A percentile compares a stretch with the other conserved stretches of the same genome.
Evolutionary conservation across 1,284 basidiomycete genomes (phyloP).

Genomic region (Trichosporon faecale): DNA sequence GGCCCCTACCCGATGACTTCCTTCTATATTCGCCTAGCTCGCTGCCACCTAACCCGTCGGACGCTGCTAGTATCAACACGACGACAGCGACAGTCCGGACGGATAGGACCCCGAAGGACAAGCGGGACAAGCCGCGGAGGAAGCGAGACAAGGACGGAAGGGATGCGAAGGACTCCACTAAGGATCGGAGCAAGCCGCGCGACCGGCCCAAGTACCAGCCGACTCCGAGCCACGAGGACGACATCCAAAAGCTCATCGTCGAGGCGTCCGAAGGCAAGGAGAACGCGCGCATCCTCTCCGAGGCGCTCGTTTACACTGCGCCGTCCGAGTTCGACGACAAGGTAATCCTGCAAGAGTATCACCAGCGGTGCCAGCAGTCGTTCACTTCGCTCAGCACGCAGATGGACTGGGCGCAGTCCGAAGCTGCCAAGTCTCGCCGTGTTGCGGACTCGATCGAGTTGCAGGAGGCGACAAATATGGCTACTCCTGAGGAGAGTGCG

Average conservation of each 20-base stretch:
- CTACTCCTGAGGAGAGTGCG: conserved; percentile 38
- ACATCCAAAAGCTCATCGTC: conserved; percentile 7
- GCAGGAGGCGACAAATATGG: conserved; percentile 2
- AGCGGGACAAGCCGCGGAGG: neutral
- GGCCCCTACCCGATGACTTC: conserved; percentile 38
- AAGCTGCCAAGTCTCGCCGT: conserved; percentile 46
- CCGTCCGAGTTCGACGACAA: neutral
- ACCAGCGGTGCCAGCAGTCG: neutral
- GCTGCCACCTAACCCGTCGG: conserved; percentile 12
- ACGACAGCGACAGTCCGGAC: neutral
- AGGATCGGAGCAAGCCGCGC: neutral
- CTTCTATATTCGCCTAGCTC: conserved; percentile 15
- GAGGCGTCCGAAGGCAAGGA: conserved; percentile 7
- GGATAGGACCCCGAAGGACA: neutral
- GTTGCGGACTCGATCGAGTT: conserved; percentile 22
- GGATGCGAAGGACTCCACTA: neutral
- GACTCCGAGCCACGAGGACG: neutral
- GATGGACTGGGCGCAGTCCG: conserved; percentile 54
- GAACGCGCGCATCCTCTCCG: conserved; percentile 8
- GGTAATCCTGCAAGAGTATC: neutral
- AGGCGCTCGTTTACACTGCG: neutral
- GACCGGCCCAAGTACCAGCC: neutral
- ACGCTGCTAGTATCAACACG: conserved; percentile 9
- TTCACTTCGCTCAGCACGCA: conserved; percentile 46
- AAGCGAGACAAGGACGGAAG: neutral